phyloP scores from a whole-genome alignment of 129 eudicot species.

The Ambrosia artemisiifolia region DNA sequence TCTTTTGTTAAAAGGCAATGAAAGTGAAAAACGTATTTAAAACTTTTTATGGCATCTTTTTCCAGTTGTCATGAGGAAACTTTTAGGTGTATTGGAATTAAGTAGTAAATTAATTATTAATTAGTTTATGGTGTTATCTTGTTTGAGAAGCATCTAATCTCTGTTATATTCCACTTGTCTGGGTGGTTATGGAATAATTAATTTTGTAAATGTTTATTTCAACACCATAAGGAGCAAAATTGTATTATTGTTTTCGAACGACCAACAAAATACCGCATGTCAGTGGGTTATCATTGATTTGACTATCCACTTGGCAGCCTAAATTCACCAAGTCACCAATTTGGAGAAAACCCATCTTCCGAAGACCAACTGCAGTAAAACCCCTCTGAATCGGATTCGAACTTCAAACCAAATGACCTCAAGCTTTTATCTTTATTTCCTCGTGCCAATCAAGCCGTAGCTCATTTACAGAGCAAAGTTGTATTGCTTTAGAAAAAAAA shows the following conservation, averaged over 20 bases:
- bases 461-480: too few relatives aligned
- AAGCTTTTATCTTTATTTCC: too few relatives aligned
- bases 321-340: too few relatives aligned
- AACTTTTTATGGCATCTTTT: not conserved
- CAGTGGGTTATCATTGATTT: too few relatives aligned
- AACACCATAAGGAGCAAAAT: not conserved
- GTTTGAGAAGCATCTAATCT: conserved; percentile 30
- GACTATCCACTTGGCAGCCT: too few relatives aligned
- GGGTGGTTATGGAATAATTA: not conserved
- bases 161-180: conserved; percentile 31
- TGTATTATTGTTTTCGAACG: not conserved
- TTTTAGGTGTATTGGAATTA: conserved; percentile 18
- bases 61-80: not conserved
- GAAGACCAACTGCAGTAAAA: too few relatives aligned
- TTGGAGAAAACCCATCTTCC: too few relatives aligned
- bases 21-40: not conserved
- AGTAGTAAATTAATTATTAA: not conserved
- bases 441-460: too few relatives aligned
- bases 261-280: too few relatives aligned
- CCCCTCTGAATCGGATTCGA: too few relatives aligned
- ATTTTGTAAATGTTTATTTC: not conserved
- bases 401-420: too few relatives aligned
- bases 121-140: not conserved
- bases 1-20: not conserved
- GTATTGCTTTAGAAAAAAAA: not conserved